Base-by-base conservation (phyloP, 345 rosid species). In the Populus deltoides region DNA sequence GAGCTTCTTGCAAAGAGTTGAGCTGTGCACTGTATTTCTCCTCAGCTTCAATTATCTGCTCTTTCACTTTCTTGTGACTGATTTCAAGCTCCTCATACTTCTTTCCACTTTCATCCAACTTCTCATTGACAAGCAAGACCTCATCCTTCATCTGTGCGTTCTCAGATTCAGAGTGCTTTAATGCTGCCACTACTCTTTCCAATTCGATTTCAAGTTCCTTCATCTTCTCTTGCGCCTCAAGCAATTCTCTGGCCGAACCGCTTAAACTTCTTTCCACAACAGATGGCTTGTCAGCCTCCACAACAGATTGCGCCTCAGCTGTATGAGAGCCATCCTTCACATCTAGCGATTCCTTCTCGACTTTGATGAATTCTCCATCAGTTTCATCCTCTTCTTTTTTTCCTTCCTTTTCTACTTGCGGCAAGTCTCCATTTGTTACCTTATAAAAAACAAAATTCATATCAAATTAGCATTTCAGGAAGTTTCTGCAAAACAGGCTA, bases 341-440 rank as follows among this genome's bases (percentile, higher is more conserved):
- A 79, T 92, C 96, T 9, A 91, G 73, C 16, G 87, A 84, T 85
- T 93, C 99, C 87, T 83, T 91, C 86, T 96, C 98, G 69, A 97
- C 95, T 81, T 97, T 97, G 63, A 97, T 92, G 87, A 97, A 97
- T 80, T 89, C 98, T 72, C 93, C 98, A 73, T 88, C 81, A 66
- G 87, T 85, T 81, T 93, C 99, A 73, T 96, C 95, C 71, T 91
- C 98, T 68, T 92, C 98, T 83, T 89, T 92, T 79, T 83, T 90
- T 38, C 81, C 89, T 78, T 67, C 90, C 74, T 80, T 90, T 36
- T 81, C 89, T 24, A 71, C 87, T 57, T 79, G 75, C 16, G 81
- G 80, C 81, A 80, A 67, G 20, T 83, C 93, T 77, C 90, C 97
- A 71, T 88, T 90, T 49, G 70, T 70, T 39, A 75, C 86, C 99